A percentile compares a stretch with the other conserved stretches of the same genome.
These are phyloP conservation scores for Prunus fruticosa DNA, from an alignment of 306 rosid species.

Conservation along the genomic window DNA sequence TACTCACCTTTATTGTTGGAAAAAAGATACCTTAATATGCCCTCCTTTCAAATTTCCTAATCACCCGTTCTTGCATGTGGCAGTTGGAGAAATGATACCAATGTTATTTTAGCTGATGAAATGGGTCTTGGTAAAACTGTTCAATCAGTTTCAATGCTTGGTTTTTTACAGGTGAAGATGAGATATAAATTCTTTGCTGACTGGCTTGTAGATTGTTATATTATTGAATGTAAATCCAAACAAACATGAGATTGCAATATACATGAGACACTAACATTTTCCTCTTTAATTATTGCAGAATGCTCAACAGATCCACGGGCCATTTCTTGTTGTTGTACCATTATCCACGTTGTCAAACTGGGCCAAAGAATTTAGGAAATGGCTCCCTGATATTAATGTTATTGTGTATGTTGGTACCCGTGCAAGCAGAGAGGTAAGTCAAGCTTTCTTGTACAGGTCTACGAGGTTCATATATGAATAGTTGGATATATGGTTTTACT, in stretches of 20 bases:
- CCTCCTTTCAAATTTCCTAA: conserved; percentile 31
- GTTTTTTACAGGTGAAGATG: conserved; percentile 81
- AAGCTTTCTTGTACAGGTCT: background rate
- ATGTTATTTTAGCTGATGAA: conserved; percentile 99
- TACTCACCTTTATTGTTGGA: background rate
- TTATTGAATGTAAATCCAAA: background rate
- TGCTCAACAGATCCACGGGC: conserved; percentile 93
- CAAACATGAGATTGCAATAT: background rate
- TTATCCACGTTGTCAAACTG: conserved; percentile 95
- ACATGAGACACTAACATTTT: background rate
- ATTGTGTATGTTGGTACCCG: conserved; percentile 98
- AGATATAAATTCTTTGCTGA: conserved; percentile 17
- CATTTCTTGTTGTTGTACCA: conserved; percentile 98
- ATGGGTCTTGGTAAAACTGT: conserved; percentile 99
- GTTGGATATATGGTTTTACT: background rate
- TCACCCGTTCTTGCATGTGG: conserved; percentile 29
- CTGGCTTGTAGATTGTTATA: background rate
- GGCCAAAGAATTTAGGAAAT: conserved; percentile 99
- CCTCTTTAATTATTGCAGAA: conserved; percentile 50
- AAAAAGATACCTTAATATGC: background rate
- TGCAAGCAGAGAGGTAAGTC: conserved; percentile 96
- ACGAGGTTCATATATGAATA: conserved; percentile 1
- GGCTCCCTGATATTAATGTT: conserved; percentile 99
- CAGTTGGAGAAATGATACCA: conserved; percentile 99
- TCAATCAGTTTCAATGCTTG: conserved; percentile 99